Base-by-base conservation (phyloP, 2,329 filamentous ascomycete species). In the Cladosporium sp. region DNA sequence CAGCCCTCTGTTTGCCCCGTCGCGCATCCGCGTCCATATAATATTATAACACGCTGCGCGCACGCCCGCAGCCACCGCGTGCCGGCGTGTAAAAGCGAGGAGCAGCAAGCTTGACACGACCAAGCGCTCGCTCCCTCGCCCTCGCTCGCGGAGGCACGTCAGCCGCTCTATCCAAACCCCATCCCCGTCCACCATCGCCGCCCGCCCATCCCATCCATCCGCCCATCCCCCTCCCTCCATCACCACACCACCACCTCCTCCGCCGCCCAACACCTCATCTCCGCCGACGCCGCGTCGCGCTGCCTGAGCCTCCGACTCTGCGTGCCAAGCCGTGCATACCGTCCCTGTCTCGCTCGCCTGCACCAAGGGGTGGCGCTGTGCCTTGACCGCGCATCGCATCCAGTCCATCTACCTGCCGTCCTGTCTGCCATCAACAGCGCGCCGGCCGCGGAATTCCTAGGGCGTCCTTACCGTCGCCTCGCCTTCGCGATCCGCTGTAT, bases 211-310 rank as follows among this genome's bases (percentile, higher is more conserved):
- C n/a, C 35, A 38, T 38, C 35, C 35, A 35, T 35, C 46, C 28
- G 22, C 22, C 46, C 14, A 41, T 35, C 16, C 40, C 16, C 40
- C 14, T 35, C 34, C 34, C 34, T 35, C 43, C 43, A 43, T 45
- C 43, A 52, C 42, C 55, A 22, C 50, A 35, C 33, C 51, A 48
- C 41, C 54, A 19, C 32, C 43, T 19, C 45, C 16, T 37, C 31
- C 13, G n/a, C 37, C 42, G 33, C 22, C 45, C 42, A 45, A 18
- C 56, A 46, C 56, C 42, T 19, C 48, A 43, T 38, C 34, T 16
- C 49, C 43, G 42, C 48, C 18, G 31, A 31, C 35, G 37, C 32
- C 51, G 37, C 40, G n/a, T 50, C 22, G 38, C 34, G 31, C 44
- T 19, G 16, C 38, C 37, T 16, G 13, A 18, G 31, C 40, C 49